Base-by-base conservation (phyloP, 768 basidiomycete genomes). In the Suillus cothurnatus region DNA sequence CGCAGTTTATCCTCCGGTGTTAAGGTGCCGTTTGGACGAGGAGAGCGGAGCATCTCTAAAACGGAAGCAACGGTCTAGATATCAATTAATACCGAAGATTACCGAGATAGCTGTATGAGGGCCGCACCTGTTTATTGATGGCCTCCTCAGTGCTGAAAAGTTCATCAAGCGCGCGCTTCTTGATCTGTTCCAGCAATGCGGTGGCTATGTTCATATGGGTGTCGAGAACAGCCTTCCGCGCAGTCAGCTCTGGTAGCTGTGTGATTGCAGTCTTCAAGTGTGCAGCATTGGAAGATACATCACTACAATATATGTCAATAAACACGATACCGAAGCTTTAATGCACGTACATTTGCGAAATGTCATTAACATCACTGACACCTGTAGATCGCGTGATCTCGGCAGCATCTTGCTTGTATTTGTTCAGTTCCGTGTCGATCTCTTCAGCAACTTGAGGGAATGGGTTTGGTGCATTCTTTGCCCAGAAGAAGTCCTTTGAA, bases 181-280 rank as follows among this genome's bases (percentile, higher is more conserved):
- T 98, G 81, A 99, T 97, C 43, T 97, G 90, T 74, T 97, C 95
- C 34, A 99, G 81, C 12, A 99, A 79, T 21, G 96, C 92, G 15
- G 96, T 97, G 43, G 97, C 97, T 63, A 99, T 97, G 78, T 99
- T 98, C 96, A 99, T 99, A 75, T 99, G 97, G 4, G 96, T 95
- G 76, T 99, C 97, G 31, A 99, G 85, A 1, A 93, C 96, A 38
- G 95, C 93, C 72, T 99, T 99, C 49, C 97, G 88, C 4, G 97
- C 95, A 5, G 97, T 99, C 59, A 99, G 81, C 74, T 99, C 97
- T 2, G 97, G 97, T 23, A 99, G 82, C 67, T 95, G 94, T 2
- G 96, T 99, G 73, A 99, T 97, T 9, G 97, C 97, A 0, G 95
- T 94, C 80, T 98, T 99, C 59, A 99, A 81, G 75, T 99, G 92